Conservation (phyloP, 768 basidiomycete species). For the Lentinula sp. region DNA sequence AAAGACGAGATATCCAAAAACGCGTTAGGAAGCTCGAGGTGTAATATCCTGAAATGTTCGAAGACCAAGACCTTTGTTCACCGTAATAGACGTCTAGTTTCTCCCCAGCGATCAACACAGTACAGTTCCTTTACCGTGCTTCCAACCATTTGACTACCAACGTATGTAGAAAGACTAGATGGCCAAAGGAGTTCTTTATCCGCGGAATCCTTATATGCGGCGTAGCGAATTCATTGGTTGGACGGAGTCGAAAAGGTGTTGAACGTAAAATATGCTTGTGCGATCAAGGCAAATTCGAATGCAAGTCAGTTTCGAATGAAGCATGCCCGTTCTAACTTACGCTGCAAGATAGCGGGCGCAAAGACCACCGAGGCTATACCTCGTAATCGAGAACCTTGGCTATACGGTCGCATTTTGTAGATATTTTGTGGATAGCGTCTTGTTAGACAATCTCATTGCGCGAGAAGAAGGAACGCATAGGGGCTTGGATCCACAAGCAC, state of each 20-base stretch:
- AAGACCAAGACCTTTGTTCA: slow-evolving; percentile 18
- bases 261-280: slow-evolving; percentile 13
- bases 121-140: slow-evolving; percentile 32
- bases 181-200: not conserved
- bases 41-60: not conserved
- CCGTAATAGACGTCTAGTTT: slow-evolving; percentile 20
- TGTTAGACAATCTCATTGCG: not conserved
- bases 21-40: not conserved
- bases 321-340: not conserved
- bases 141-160: slow-evolving; percentile 24
- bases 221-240: slow-evolving; percentile 29
- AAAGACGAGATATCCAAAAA: slow-evolving; percentile 16
- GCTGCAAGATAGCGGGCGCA: slow-evolving; percentile 28
- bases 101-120: slow-evolving; percentile 20
- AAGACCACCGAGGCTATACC: slow-evolving; percentile 31
- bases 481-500: not conserved
- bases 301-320: not conserved
- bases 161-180: slow-evolving; percentile 8
- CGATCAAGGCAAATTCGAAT: not conserved
- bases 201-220: slow-evolving; percentile 28
- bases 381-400: slow-evolving; percentile 18
- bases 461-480: not conserved
- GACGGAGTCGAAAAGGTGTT: slow-evolving; percentile 24
- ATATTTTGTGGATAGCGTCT: slow-evolving; percentile 20
- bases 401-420: slow-evolving; percentile 14